A percentile compares a stretch with the other conserved stretches of the same genome.
These are phyloP conservation scores for Chytriomyces sp. DNA, from an alignment of 192 early-diverging fungal genomes.

Conservation along the genomic window DNA sequence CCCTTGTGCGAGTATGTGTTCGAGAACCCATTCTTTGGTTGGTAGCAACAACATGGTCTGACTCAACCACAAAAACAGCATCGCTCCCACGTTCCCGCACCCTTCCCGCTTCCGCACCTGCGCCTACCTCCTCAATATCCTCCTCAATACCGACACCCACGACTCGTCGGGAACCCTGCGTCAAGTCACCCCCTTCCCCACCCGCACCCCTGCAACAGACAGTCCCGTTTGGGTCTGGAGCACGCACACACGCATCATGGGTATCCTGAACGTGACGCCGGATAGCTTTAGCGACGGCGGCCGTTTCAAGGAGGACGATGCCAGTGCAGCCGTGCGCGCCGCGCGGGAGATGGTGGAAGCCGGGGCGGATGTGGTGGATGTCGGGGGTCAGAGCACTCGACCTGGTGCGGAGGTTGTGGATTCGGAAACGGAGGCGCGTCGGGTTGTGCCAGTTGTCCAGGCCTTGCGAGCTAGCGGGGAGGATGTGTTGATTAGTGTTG, in stretches of 20 bases:
- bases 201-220: slow-evolving; percentile 22
- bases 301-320: slow-evolving; percentile 48
- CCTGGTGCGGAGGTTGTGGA: slow-evolving; percentile 77
- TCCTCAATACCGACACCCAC: slow-evolving; percentile 48
- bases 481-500: slow-evolving; percentile 81
- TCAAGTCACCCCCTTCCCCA: slow-evolving; percentile 42
- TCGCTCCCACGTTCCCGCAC: slow-evolving; percentile 86
- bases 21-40: not conserved
- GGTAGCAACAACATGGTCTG: not conserved
- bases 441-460: slow-evolving; percentile 87
- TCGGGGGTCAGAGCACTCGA: slow-evolving; percentile 94
- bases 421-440: slow-evolving; percentile 69
- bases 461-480: slow-evolving; percentile 58
- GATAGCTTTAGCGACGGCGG: slow-evolving; percentile 98
- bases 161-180: slow-evolving; percentile 46
- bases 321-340: slow-evolving; percentile 67
- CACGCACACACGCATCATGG: slow-evolving; percentile 84
- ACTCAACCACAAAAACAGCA: too few species aligned
- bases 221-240: slow-evolving; percentile 59
- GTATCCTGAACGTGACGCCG: slow-evolving; percentile 95
- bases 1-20: slow-evolving; percentile 84
- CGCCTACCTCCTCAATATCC: slow-evolving; percentile 66
- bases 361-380: slow-evolving; percentile 91
- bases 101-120: slow-evolving; percentile 81
- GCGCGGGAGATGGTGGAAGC: slow-evolving; percentile 69